phyloP scores from a whole-genome alignment of 2,329 filamentous ascomycete genomes.

The Alternaria brassicicola region DNA sequence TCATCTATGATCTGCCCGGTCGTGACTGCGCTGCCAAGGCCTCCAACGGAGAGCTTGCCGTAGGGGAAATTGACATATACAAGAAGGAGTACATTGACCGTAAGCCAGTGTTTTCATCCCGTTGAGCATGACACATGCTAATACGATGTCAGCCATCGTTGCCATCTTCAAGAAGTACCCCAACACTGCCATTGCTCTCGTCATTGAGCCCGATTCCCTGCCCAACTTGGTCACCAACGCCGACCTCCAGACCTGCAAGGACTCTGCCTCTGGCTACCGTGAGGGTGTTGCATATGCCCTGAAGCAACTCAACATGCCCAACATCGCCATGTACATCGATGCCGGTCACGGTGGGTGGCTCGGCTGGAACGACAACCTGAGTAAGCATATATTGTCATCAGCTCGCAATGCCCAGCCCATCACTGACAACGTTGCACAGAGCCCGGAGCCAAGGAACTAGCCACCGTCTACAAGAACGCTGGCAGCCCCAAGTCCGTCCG shows the following conservation, averaged over 20 bases:
- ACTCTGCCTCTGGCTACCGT: constrained; percentile 63
- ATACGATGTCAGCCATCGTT: constrained; percentile 53
- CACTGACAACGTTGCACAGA: constrained; percentile 21
- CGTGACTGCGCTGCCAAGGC: constrained; percentile 69
- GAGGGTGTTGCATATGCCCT: constrained; percentile 65
- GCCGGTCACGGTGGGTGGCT: constrained; percentile 71
- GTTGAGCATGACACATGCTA: background rate
- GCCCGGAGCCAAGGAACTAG: constrained; percentile 60
- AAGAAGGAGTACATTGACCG: constrained; percentile 61
- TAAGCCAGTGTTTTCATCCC: constrained; percentile 23
- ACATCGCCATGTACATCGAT: constrained; percentile 69
- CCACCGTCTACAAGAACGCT: constrained; percentile 55
- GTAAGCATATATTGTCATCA: constrained; percentile 25
- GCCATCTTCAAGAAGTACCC: constrained; percentile 62
- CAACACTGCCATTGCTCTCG: constrained; percentile 46
- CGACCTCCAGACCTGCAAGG: constrained; percentile 60
- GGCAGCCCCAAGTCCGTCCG: constrained; percentile 57
- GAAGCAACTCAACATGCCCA: constrained; percentile 63
- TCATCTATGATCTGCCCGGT: constrained; percentile 69
- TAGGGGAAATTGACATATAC: constrained; percentile 59
- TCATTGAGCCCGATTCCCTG: constrained; percentile 67
- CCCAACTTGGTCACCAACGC: constrained; percentile 69
- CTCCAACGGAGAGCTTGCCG: constrained; percentile 68
- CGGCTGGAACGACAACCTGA: constrained; percentile 67
- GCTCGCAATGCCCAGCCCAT: background rate